Conservation (phyloP, 208 protist species). For the Vickermania spadyakhi region DNA sequence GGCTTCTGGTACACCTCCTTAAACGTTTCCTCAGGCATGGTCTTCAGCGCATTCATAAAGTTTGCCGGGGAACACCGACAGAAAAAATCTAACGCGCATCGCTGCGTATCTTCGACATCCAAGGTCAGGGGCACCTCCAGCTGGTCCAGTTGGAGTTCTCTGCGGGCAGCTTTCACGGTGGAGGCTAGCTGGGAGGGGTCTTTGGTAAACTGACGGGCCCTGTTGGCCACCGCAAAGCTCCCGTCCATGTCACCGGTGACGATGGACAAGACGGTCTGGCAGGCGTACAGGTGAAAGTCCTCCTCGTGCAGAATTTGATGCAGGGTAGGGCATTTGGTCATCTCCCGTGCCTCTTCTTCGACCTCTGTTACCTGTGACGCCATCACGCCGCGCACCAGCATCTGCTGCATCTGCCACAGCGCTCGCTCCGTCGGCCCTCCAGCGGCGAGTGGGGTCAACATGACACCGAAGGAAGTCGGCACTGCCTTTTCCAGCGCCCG, state of each 20-base stretch:
- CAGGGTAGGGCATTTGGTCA: conserved; percentile 3
- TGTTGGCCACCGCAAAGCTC: conserved; percentile 27
- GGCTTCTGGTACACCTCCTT: conserved; percentile 8
- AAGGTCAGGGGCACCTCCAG: conserved; percentile 14
- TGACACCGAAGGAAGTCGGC: conserved; percentile 41
- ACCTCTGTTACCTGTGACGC: conserved; percentile 8
- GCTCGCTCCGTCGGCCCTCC: conserved; percentile 22
- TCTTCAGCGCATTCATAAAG: conserved; percentile 24
- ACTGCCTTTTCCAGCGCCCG: conserved; percentile 6
- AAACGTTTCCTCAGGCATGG: conserved; percentile 17
- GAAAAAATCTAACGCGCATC: conserved; percentile 72
- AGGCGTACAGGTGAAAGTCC: conserved; percentile 15
- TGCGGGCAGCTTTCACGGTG: conserved; percentile 38
- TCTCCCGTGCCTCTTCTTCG: conserved; percentile 13
- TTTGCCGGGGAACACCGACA: conserved; percentile 63
- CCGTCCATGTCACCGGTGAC: conserved; percentile 66
- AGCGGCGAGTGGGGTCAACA: conserved; percentile 50
- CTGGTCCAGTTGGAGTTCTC: conserved; percentile 12
- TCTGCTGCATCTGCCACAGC: conserved; percentile 28
- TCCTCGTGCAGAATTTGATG: conserved; percentile 11
- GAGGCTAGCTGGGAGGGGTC: conserved; percentile 27
- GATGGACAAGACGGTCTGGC: conserved; percentile 51
- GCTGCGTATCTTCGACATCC: conserved; percentile 17
- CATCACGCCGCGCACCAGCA: conserved; percentile 20
- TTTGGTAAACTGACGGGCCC: conserved; percentile 43